These are phyloP conservation scores for Meira miltonrushii DNA, from an alignment of 1,284 basidiomycete genomes.

Conservation along the genomic window DNA sequence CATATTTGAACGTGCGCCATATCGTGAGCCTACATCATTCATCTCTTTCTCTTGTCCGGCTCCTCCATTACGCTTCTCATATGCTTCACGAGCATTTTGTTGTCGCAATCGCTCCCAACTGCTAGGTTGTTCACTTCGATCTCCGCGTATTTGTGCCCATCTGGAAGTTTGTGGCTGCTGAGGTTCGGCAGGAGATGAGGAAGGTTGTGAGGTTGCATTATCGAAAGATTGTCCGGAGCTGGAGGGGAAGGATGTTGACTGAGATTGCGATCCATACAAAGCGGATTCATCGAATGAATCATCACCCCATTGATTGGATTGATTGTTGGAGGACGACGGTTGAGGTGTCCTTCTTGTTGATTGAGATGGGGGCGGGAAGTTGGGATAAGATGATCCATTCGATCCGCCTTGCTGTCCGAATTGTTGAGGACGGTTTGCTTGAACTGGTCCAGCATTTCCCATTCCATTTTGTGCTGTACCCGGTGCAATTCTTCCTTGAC, in stretches of 20 bases:
- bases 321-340: not conserved
- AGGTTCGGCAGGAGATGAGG: not conserved
- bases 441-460: not conserved
- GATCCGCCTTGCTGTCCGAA: no score
- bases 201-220: not conserved
- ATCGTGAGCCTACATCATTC: not conserved
- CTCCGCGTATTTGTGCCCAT: constrained; percentile 3
- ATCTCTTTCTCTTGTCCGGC: not conserved
- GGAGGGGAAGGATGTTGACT: not conserved
- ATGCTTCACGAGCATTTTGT: constrained; percentile 1
- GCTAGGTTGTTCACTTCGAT: not conserved
- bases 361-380: no score
- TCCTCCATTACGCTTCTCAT: not conserved
- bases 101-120: not conserved
- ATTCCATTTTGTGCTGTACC: not conserved
- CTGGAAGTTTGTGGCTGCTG: not conserved
- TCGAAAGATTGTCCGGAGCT: not conserved
- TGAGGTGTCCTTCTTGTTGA: not conserved
- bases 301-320: constrained; percentile 4
- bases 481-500: not conserved
- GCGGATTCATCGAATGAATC: not conserved
- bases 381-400: no score
- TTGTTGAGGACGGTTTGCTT: not conserved
- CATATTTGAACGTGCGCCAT: not conserved
- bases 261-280: not conserved